Percentiles rank a stretch among this genome's conserved stretches.
phyloP scores from a whole-genome alignment of 305 asterid species.

The Fraxinus sp. region DNA sequence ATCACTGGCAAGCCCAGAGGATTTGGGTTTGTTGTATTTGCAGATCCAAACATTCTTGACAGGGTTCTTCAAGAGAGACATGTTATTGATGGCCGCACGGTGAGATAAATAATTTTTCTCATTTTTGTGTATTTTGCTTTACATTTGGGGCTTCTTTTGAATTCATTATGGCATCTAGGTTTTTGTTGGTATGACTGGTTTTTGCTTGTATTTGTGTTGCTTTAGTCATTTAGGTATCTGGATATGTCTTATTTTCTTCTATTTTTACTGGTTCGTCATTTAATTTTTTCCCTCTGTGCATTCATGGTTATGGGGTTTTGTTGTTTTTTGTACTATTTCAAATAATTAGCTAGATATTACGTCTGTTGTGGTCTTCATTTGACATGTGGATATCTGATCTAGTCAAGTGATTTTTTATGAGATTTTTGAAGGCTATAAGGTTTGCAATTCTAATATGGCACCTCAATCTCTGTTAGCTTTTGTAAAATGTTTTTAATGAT shows the following conservation, averaged over 20 bases:
- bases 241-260: background rate
- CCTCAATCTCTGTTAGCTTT: background rate
- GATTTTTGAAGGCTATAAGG: background rate
- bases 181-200: background rate
- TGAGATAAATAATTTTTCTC: constrained; percentile 23
- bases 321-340: background rate
- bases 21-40: constrained; percentile 80
- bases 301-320: background rate
- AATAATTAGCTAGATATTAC: background rate
- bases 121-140: background rate
- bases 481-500: background rate
- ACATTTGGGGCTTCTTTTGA: background rate
- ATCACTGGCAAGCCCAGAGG: constrained; percentile 78
- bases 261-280: background rate
- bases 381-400: background rate
- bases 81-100: constrained; percentile 81
- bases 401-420: background rate
- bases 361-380: background rate
- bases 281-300: background rate
- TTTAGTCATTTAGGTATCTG: background rate
- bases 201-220: background rate
- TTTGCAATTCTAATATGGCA: background rate
- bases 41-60: constrained; percentile 79
- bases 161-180: background rate
- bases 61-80: constrained; percentile 82